Conservation (phyloP, 768 basidiomycete species). For the Rhodotorula babjevae region DNA sequence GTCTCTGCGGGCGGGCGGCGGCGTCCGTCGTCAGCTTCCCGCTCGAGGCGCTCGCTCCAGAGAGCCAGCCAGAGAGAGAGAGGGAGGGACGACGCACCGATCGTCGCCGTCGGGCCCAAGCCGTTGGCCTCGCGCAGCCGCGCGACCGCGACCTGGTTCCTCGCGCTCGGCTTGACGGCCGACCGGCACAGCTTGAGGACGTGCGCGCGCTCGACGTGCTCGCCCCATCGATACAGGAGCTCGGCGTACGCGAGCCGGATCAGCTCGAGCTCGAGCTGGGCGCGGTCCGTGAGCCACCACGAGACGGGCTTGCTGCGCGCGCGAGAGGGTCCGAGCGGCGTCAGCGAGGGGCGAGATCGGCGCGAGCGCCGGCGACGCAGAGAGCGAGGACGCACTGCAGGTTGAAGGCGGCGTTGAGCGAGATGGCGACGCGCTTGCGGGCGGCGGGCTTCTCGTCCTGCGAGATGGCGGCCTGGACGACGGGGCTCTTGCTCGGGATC, state of each 20-base stretch:
- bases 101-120: slow-evolving; percentile 4
- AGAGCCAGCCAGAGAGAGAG: too few species aligned
- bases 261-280: slow-evolving; percentile 51
- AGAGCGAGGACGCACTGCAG: slow-evolving; percentile 11
- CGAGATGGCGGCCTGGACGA: background rate
- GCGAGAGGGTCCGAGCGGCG: background rate
- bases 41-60: too few species aligned
- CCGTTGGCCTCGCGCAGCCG: slow-evolving; percentile 19
- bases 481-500: slow-evolving; percentile 15
- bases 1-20: slow-evolving; percentile 4
- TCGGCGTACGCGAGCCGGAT: slow-evolving; percentile 66
- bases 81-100: slow-evolving; percentile 14
- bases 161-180: background rate
- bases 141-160: background rate
- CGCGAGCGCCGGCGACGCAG: too few species aligned
- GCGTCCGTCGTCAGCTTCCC: too few species aligned
- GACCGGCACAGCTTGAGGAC: slow-evolving; percentile 55
- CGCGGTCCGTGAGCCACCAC: slow-evolving; percentile 45
- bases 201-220: slow-evolving; percentile 66
- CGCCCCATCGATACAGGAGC: slow-evolving; percentile 66
- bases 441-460: background rate
- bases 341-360: too few species aligned
- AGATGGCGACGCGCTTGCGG: background rate
- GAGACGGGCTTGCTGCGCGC: slow-evolving; percentile 9
- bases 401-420: background rate